These are phyloP conservation scores for Stachybotrys echinatus DNA, from an alignment of 2,329 filamentous ascomycete species.

Conservation along the genomic window DNA sequence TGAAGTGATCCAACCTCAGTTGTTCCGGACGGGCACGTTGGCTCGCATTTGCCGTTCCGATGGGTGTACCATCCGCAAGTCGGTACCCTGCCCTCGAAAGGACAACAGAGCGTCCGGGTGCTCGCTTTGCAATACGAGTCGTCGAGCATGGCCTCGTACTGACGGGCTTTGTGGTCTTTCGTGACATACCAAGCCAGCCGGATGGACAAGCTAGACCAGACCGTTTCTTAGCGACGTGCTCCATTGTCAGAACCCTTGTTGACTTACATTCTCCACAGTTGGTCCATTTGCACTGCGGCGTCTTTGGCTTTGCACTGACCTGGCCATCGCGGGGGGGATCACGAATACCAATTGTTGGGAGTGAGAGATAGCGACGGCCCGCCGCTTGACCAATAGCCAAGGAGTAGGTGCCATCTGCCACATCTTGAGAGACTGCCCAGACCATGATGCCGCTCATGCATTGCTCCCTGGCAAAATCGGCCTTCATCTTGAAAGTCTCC, in stretches of 20 bases:
- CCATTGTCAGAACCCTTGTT: too few species aligned
- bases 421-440: constrained; percentile 9
- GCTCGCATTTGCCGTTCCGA: constrained; percentile 7
- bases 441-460: constrained; percentile 21
- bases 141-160: constrained; percentile 6
- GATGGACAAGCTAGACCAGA: constrained; percentile 5
- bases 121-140: constrained; percentile 4
- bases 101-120: constrained; percentile 6
- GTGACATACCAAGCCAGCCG: constrained; percentile 6
- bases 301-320: constrained; percentile 2
- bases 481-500: constrained; percentile 19
- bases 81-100: constrained; percentile 2
- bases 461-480: constrained; percentile 14
- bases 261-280: constrained; percentile 7
- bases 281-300: constrained; percentile 6
- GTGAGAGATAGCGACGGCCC: constrained; percentile 2
- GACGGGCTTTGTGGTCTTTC: constrained; percentile 5
- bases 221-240: too few species aligned
- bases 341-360: neutral
- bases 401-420: constrained; percentile 1
- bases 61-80: constrained; percentile 7
- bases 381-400: constrained; percentile 1
- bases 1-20: constrained; percentile 7
- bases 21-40: constrained; percentile 2
- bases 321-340: neutral